Conservation (phyloP, 768 basidiomycete genomes). For the Lentinula lateritia region DNA sequence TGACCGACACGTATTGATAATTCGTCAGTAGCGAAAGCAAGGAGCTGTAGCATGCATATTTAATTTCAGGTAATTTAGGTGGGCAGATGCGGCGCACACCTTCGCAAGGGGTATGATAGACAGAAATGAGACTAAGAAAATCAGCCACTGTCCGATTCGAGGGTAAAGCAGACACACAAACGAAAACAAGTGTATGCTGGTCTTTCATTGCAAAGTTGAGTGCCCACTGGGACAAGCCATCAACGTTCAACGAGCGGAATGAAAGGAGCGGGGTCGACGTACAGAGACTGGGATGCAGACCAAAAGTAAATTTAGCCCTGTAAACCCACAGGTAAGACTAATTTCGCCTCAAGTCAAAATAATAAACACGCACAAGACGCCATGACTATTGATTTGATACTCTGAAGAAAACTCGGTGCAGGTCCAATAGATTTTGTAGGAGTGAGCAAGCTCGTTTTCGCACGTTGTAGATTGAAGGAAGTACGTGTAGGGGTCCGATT, state of each 20-base stretch:
- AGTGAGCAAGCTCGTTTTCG: constrained; percentile 24
- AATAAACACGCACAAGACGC: constrained; percentile 45
- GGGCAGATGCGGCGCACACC: constrained; percentile 36
- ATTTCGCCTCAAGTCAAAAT: background rate
- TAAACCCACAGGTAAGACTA: background rate
- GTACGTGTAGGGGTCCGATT: background rate
- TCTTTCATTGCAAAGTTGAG: constrained; percentile 53
- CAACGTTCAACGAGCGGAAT: background rate
- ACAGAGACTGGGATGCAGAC: constrained; percentile 71
- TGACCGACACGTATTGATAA: constrained; percentile 77
- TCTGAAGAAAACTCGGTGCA: constrained; percentile 38
- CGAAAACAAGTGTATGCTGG: constrained; percentile 60
- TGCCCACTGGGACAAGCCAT: constrained; percentile 49
- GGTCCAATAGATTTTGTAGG: constrained; percentile 35
- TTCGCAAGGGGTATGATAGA: constrained; percentile 85
- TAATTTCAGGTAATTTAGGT: background rate
- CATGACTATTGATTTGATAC: constrained; percentile 47
- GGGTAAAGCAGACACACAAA: constrained; percentile 45
- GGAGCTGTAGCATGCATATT: constrained; percentile 38
- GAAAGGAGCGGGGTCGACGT: constrained; percentile 14
- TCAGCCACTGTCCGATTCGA: background rate
- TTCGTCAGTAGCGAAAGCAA: constrained; percentile 85
- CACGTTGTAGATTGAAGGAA: constrained; percentile 13
- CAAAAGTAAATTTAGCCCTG: constrained; percentile 69
- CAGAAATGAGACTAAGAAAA: constrained; percentile 59